These are phyloP conservation scores for Sicyos edulis DNA, from an alignment of 306 rosid genomes.

Conservation along the genomic window DNA sequence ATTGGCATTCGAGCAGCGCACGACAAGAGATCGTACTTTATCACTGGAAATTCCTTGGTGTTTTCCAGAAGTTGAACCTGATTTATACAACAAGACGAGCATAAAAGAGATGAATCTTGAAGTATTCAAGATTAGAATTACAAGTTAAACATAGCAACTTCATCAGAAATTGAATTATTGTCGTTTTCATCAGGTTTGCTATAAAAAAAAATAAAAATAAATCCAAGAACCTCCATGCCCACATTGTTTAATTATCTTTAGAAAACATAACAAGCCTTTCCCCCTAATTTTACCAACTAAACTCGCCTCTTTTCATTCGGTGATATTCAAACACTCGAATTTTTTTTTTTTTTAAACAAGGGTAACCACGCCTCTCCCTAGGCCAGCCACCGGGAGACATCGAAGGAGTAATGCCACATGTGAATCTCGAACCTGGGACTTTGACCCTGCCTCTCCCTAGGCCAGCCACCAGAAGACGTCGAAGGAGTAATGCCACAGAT, in stretches of 20 bases:
- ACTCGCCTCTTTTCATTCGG: not conserved
- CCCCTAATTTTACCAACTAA: not conserved
- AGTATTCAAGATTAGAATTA: not conserved
- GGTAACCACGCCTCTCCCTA: too few relatives aligned
- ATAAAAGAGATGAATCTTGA: not conserved
- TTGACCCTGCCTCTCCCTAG: too few relatives aligned
- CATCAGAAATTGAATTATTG: not conserved
- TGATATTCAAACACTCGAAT: not conserved
- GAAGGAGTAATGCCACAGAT: too few relatives aligned
- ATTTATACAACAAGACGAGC: constrained; percentile 1
- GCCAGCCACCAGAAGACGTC: too few relatives aligned
- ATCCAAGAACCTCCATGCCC: not conserved
- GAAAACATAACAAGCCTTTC: not conserved
- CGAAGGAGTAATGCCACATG: too few relatives aligned
- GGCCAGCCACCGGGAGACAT: too few relatives aligned
- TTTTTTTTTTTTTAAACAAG: too few relatives aligned
- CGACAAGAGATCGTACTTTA: constrained; percentile 28
- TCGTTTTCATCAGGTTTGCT: not conserved
- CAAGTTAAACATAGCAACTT: not conserved
- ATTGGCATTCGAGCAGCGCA: constrained; percentile 29
- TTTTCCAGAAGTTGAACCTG: constrained; percentile 44
- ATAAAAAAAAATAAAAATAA: too few relatives aligned
- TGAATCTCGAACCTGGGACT: too few relatives aligned
- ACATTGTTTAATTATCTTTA: not conserved
- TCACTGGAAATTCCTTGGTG: constrained; percentile 29